These are phyloP conservation scores for Trypanosoma caninum DNA, from an alignment of 208 protist species.

Conservation along the genomic window DNA sequence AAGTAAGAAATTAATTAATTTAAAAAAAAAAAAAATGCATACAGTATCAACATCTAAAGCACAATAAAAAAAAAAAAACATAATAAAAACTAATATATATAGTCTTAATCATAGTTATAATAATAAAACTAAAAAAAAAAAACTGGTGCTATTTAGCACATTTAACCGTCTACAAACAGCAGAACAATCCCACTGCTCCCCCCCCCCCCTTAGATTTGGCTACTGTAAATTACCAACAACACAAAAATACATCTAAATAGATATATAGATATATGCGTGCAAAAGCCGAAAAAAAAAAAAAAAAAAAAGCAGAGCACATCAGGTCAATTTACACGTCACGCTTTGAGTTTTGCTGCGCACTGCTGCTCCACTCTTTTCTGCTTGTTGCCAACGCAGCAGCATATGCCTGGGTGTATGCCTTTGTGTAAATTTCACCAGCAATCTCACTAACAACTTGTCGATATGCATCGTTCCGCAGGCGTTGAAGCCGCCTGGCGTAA, in stretches of 20 bases:
- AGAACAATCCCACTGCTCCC: too few species aligned
- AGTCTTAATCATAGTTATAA: background rate
- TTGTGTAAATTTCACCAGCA: constrained; percentile 63
- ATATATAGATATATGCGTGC: background rate
- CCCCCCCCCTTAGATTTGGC: too few species aligned
- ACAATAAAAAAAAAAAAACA: background rate
- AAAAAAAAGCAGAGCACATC: constrained; percentile 2
- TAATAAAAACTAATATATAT: background rate
- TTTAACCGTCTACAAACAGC: too few species aligned
- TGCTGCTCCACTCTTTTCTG: constrained; percentile 14
- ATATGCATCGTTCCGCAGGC: constrained; percentile 62
- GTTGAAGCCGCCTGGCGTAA: constrained; percentile 32
- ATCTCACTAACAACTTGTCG: constrained; percentile 64
- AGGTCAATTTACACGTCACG: background rate
- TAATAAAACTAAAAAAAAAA: background rate
- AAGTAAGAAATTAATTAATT: too few species aligned
- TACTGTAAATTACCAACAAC: too few species aligned
- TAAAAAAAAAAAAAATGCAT: too few species aligned
- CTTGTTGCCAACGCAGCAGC: constrained; percentile 8
- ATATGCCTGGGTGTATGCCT: constrained; percentile 41
- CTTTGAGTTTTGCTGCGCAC: background rate
- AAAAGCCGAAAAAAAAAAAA: background rate
- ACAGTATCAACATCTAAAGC: too few species aligned
- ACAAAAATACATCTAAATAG: too few species aligned
- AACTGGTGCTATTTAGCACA: background rate